Conservation (phyloP, 106 monocot species). For the Apostasia shenzhenica region DNA sequence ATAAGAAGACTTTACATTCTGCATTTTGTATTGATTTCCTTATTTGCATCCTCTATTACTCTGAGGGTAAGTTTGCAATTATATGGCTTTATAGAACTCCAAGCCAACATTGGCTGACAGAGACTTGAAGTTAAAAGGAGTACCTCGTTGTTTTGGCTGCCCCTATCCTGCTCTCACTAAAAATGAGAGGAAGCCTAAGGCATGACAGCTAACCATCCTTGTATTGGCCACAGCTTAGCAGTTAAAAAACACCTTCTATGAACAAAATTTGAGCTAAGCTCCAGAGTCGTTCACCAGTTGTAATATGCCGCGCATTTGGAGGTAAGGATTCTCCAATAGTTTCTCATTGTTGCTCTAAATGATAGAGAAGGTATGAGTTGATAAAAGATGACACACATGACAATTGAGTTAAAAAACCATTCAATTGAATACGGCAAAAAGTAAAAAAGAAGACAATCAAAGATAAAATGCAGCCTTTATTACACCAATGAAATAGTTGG, state of each 20-base stretch:
- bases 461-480: neutral
- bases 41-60: too few species aligned
- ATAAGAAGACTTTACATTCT: too few species aligned
- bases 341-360: constrained; percentile 94
- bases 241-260: neutral
- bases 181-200: too few species aligned
- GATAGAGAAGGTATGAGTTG: constrained; percentile 5
- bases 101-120: too few species aligned
- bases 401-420: neutral
- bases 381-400: neutral
- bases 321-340: constrained; percentile 96
- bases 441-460: neutral
- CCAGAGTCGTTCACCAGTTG: constrained; percentile 78
- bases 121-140: too few species aligned
- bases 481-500: neutral
- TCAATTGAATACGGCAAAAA: neutral
- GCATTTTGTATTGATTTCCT: too few species aligned
- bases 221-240: too few species aligned
- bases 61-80: too few species aligned
- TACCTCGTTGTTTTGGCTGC: too few species aligned
- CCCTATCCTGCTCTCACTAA: too few species aligned
- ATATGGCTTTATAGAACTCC: too few species aligned
- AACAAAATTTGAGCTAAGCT: constrained; percentile 28
- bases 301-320: constrained; percentile 96
- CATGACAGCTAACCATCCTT: too few species aligned